Evolutionary conservation across 306 rosid genomes (phyloP), one percentile per base, ranked within the genome.

Genomic region (Citrullus amarus): DNA sequence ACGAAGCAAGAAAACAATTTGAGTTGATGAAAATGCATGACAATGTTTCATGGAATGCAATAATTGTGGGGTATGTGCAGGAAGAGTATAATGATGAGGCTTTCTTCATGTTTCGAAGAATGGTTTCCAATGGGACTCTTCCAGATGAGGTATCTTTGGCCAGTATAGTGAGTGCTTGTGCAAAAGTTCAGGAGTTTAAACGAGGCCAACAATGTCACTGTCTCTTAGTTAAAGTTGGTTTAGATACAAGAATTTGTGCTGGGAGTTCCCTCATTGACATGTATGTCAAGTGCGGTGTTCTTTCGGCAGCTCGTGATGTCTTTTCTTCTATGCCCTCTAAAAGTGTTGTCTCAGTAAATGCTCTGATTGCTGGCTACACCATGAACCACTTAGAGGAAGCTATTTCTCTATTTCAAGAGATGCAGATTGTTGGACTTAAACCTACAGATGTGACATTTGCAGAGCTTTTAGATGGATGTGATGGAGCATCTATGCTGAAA

Each of bases 1-100:
- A 20, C 36, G 75, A 68, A 20, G 75, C 75, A 41, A 41, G 75
- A 68, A 68, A 68, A 43, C 75, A 68, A 43, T 68, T 68, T 43
- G 75, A 68, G 75, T 68, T 43, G 9, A 68, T 68, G 75, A n/a
- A n/a, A 12, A 20, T 68, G 20, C 75, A 43, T 43, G 75, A 68
- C 54, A 68, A 68, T 20, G 75, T 68, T 41, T 68, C 75, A 68
- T 68, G 75, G 75, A 68, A 68, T 68, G 75, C 75, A 41, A 68
- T 68, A 20, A 68, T 68, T 68, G 55, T 68, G 34, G 75, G 75
- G 34, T 68, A 68, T 41, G 75, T 68, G 10, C 55, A 68, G 36
- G 75, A 68, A 68, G 75, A 43, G 36, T 43, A 43, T 41, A 20
- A 68, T 6, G 55, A 20, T n/a, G 75, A 68, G 54, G 75, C 75